Evolutionary conservation across 805 yeast genomes (phyloP), one percentile per base, ranked within the genome.

Genomic region (Suhomyces xylopsoci): DNA sequence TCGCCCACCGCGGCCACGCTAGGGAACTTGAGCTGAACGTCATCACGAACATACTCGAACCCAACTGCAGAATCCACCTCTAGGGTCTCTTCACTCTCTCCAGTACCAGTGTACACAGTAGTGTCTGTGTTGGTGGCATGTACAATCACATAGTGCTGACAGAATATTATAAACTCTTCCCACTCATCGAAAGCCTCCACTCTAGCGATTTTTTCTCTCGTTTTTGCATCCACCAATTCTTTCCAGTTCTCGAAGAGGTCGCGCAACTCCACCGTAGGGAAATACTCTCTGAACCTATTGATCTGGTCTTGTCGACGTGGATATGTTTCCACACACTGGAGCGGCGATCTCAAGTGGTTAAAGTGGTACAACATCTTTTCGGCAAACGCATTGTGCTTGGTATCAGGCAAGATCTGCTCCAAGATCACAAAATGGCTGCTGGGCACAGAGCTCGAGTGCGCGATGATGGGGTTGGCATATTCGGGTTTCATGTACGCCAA

Each of bases 141-240:
- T 2, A 85, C 72, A 40, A 86, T 73, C 36, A 84, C 72, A 61
- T 88, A 89, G 64, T 88, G 94, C 60, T 87, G 93, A 52, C 89
- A 81, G 61, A 87, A 88, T 12, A 86, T 62, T 26, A 84, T 77
- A 56, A 88, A 88, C 66, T 88, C 96, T 68, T 88, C 96, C 82
- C 88, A 81, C 68, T 89, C 96, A 65, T 89, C 96, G 66, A 88
- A 89, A 3, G 81, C 80, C 63, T 88, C 96, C 19, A 87, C 74
- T 0, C 62, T 46, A 15, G 72, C 73, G 7, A 89, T 76, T 41
- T 67, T 64, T 0, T 51, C 44, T 58, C 79, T 81, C 5, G 69
- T 62, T 0, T 69, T 71, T 2, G 55, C 55, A 4, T 74, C 64
- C 1, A 84, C 69, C 19, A 77, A 64, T 7, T 69, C 57, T 2